Conservation (phyloP, 179 eudicot species). For the Nepenthes alata region DNA sequence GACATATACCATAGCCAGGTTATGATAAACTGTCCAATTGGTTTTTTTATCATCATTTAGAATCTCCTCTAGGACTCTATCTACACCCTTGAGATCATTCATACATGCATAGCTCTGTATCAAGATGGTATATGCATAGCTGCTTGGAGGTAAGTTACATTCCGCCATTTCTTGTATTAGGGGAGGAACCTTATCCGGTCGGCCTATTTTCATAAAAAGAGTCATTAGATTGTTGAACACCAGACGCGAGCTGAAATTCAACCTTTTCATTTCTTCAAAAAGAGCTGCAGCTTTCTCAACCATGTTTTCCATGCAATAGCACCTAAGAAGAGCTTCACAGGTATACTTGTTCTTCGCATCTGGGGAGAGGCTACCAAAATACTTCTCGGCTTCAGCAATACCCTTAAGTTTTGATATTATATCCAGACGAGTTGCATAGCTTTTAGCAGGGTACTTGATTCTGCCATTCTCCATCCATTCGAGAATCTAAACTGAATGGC, state of each 20-base stretch:
- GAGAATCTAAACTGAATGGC: slow-evolving; percentile 34
- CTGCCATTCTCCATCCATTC: slow-evolving; percentile 57
- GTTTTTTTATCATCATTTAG: slow-evolving; percentile 1
- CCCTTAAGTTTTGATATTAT: slow-evolving; percentile 40
- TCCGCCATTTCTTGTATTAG: slow-evolving; percentile 49
- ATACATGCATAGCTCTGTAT: slow-evolving; percentile 24
- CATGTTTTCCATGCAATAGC: slow-evolving; percentile 46
- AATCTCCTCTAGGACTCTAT: slow-evolving; percentile 43
- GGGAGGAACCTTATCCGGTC: slow-evolving; percentile 48
- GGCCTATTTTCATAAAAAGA: slow-evolving; percentile 30
- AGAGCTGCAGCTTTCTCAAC: slow-evolving; percentile 43
- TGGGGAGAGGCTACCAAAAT: slow-evolving; percentile 34
- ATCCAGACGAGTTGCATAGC: slow-evolving; percentile 33
- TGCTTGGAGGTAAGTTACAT: slow-evolving; percentile 19
- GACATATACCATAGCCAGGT: slow-evolving; percentile 32
- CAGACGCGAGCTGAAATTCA: slow-evolving; percentile 14
- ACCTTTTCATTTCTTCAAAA: slow-evolving; percentile 46
- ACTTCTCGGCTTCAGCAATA: slow-evolving; percentile 46
- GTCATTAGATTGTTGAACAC: slow-evolving; percentile 48
- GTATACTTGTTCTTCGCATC: slow-evolving; percentile 18
- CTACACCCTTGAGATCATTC: slow-evolving; percentile 28
- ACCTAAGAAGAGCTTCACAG: slow-evolving; percentile 52
- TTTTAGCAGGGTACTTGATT: slow-evolving; percentile 14
- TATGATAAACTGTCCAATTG: slow-evolving; percentile 41
- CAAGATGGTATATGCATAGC: slow-evolving; percentile 15